phyloP scores from a whole-genome alignment of 139 green algal genomes.

The Tetradesmus obliquus region DNA sequence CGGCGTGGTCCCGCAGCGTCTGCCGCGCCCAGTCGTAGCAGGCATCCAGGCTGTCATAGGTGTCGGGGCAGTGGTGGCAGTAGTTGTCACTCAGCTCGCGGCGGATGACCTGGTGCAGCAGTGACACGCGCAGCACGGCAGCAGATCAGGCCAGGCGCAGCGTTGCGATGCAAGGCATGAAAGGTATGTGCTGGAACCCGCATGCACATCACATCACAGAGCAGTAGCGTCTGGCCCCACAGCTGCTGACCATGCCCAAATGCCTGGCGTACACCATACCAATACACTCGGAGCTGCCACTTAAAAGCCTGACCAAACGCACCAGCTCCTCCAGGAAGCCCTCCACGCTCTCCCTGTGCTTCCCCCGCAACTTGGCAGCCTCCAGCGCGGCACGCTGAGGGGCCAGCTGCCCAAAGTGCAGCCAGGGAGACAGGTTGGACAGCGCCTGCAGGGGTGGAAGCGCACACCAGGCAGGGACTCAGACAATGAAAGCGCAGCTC shows the following conservation, averaged over 20 bases:
- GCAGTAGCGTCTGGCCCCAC: too few relatives aligned
- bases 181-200: background rate
- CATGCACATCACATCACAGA: background rate
- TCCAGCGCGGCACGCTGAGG: constrained; percentile 88
- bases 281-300: background rate
- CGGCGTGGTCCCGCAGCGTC: constrained; percentile 77
- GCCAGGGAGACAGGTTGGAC: constrained; percentile 88
- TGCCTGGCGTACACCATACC: background rate
- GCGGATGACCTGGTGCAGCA: constrained; percentile 73
- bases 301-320: background rate
- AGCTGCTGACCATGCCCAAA: background rate
- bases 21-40: constrained; percentile 88
- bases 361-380: constrained; percentile 74
- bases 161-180: too few relatives aligned
- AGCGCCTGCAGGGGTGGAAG: constrained; percentile 58
- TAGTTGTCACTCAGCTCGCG: constrained; percentile 97
- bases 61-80: constrained; percentile 69
- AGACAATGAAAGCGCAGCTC: too few relatives aligned
- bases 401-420: constrained; percentile 92
- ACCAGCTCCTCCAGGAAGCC: constrained; percentile 94
- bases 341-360: constrained; percentile 77
- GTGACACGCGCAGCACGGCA: background rate
- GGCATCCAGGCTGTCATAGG: constrained; percentile 89
- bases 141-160: background rate
- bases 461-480: background rate